Percentiles rank a stretch among this genome's conserved stretches.
These are phyloP conservation scores for Colletotrichum nymphaeae DNA, from an alignment of 2,329 filamentous ascomycete species.

Conservation along the genomic window DNA sequence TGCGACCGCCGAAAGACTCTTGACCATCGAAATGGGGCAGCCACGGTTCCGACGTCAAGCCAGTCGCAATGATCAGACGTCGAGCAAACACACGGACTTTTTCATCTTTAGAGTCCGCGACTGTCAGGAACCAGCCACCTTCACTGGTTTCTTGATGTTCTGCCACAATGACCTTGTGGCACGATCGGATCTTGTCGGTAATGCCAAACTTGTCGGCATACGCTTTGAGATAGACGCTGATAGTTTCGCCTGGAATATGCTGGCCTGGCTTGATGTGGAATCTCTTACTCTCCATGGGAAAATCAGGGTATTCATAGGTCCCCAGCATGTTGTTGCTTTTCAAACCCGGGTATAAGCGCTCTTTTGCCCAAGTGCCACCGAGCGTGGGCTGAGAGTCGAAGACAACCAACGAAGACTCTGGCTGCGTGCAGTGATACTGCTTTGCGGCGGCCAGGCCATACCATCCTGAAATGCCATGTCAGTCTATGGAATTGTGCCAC, in stretches of 20 bases:
- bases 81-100: conserved; percentile 47
- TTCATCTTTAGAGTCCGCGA: conserved; percentile 33
- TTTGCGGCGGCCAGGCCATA: conserved; percentile 71
- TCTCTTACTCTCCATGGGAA: conserved; percentile 71
- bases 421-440: conserved; percentile 69
- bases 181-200: conserved; percentile 50
- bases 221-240: conserved; percentile 59
- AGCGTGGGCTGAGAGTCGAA: conserved; percentile 67
- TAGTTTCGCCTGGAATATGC: conserved; percentile 58
- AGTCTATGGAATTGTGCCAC: background rate
- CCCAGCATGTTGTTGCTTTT: conserved; percentile 81
- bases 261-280: conserved; percentile 59
- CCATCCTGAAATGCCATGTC: conserved; percentile 49
- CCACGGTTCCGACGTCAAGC: conserved; percentile 62
- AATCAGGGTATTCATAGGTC: conserved; percentile 79
- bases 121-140: conserved; percentile 56
- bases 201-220: conserved; percentile 58
- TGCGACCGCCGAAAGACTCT: conserved; percentile 54
- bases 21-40: conserved; percentile 59
- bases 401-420: conserved; percentile 64
- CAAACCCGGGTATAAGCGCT: conserved; percentile 75
- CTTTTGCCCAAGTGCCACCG: conserved; percentile 77
- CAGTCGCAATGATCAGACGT: conserved; percentile 67
- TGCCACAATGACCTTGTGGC: conserved; percentile 53
- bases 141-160: conserved; percentile 48